A percentile compares a stretch with the other conserved stretches of the same genome.
Evolutionary conservation across 768 basidiomycete genomes (phyloP).

Genomic region (Gymnopilus junonius): DNA sequence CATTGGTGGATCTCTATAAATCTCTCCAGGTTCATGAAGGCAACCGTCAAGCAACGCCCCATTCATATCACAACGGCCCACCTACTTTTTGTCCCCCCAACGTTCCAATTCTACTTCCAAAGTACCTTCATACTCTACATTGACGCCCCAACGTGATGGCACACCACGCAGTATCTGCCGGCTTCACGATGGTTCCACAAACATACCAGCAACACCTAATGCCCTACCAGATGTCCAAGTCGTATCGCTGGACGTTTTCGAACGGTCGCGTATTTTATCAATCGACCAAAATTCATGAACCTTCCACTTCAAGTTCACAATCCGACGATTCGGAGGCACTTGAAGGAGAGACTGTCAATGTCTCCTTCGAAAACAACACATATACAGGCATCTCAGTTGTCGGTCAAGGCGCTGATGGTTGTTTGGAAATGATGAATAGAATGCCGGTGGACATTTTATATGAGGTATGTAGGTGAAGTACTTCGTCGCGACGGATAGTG

Average conservation of each 20-base stretch:
- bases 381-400: background rate
- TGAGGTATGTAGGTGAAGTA: conserved; percentile 12
- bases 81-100: background rate
- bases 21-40: background rate
- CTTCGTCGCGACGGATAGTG: background rate
- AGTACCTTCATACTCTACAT: background rate
- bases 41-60: background rate
- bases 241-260: conserved; percentile 4
- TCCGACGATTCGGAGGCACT: background rate
- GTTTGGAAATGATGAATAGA: conserved; percentile 19
- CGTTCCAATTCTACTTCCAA: background rate
- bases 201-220: background rate
- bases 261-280: conserved; percentile 1
- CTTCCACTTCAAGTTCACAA: background rate
- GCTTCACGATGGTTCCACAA: background rate
- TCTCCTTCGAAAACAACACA: background rate
- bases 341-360: background rate
- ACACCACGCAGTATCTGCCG: background rate
- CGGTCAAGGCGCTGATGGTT: conserved; percentile 11
- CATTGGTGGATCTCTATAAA: conserved; percentile 2
- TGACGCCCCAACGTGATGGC: background rate
- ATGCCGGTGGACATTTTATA: conserved; percentile 37
- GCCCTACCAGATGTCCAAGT: background rate
- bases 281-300: background rate
- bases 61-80: background rate